Evolutionary conservation across 352 stramenopile genomes (phyloP), one percentile per base, ranked within the genome.

Genomic region (Thalassiosira hispida): DNA sequence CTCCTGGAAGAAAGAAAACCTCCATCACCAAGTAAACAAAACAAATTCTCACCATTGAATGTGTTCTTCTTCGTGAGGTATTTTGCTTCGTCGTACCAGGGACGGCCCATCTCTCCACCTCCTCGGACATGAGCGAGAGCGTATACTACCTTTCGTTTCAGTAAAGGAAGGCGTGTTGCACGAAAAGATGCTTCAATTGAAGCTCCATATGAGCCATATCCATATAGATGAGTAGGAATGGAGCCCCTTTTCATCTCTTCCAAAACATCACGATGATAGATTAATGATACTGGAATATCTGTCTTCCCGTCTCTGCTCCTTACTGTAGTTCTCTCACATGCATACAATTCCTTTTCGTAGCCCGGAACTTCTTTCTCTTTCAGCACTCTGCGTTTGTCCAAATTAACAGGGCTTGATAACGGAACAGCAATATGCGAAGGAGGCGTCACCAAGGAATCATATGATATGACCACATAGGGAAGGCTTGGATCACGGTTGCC

Each of bases 81-180:
- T 85, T 99, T 99, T 67, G 94, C 96, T 65, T 98, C 93, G 69
- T 96, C 90, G 76, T 99, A 99, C 97, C 97, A 99, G 29, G 93
- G 94, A 49, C 96, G 90, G n/a, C 97, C 97, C 90, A 98, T 98
- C 86, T 99, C 97, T 62, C 96, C 96, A 67, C 97, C 97, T 49
- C 97, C 97, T 64, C 97, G 91, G 71, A 99, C 96, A 90, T 99
- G 97, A 51, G 97, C 97, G 61, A 99, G 97, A 0, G 92, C 96
- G 82, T 98, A 99, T 44, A 98, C 94, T 27, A 99, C 93, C 51
- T 97, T 97, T 53, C 97, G 91, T 83, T 99, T 96, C 27, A 99
- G 86, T 46, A 99, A 73, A 27, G 97, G 90, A 12, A 99, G 78
- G 53, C 96, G 94, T n/a, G 94, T 95, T 7, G 90, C 79, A 29